phyloP scores from a whole-genome alignment of 768 basidiomycete species.

The Hemileccinum impolitum region DNA sequence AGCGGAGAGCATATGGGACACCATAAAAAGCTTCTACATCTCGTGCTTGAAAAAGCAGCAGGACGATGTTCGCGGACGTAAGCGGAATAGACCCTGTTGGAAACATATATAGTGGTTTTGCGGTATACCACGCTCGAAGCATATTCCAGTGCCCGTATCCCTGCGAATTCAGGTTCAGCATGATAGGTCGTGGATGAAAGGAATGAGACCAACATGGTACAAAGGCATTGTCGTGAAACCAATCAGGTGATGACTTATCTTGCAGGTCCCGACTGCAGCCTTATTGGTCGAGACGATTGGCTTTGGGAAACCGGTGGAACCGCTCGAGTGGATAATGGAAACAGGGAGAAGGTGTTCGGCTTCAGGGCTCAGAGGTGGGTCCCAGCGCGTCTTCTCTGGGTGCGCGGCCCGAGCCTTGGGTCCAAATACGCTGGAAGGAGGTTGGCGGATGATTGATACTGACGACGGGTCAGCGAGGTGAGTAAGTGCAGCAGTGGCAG shows the following conservation, averaged over 20 bases:
- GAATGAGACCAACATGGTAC: conserved; percentile 26
- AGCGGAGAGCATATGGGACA: conserved; percentile 39
- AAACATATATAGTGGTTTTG: conserved; percentile 43
- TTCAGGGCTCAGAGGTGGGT: conserved; percentile 20
- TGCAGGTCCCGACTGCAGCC: conserved; percentile 33
- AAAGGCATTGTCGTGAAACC: conserved; percentile 30
- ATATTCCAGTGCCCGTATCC: conserved; percentile 25
- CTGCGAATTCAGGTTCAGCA: conserved; percentile 3
- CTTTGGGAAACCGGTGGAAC: conserved; percentile 48
- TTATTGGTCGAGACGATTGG: conserved; percentile 37
- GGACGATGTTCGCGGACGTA: conserved; percentile 43
- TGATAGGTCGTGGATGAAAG: background rate
- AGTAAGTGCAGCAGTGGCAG: conserved; percentile 14
- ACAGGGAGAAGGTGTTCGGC: conserved; percentile 21
- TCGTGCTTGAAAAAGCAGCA: conserved; percentile 34
- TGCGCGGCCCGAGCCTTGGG: conserved; percentile 10
- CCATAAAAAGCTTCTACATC: conserved; percentile 33
- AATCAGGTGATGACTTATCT: conserved; percentile 27
- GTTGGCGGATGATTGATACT: conserved; percentile 23
- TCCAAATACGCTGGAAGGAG: conserved; percentile 14
- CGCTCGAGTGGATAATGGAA: conserved; percentile 26
- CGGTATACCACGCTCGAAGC: conserved; percentile 43
- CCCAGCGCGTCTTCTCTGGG: conserved; percentile 24
- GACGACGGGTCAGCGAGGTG: conserved; percentile 21
- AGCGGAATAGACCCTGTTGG: conserved; percentile 40